These are phyloP conservation scores for Penicillium sp. DNA, from an alignment of 2,329 filamentous ascomycete species.

Conservation along the genomic window DNA sequence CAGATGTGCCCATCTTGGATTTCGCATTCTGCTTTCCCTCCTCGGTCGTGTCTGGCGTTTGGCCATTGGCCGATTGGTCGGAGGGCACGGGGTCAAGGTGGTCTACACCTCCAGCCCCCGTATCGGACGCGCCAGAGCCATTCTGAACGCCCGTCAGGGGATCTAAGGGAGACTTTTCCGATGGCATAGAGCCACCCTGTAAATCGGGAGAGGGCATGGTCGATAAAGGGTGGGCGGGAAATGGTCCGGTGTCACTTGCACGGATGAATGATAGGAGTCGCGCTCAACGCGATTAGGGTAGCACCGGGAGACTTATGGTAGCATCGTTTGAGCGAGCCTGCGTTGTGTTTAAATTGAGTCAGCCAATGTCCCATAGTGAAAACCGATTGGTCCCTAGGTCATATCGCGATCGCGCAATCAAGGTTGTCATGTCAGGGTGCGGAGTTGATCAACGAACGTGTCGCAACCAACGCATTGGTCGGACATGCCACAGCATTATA, in stretches of 20 bases:
- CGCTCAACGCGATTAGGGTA: slow-evolving; percentile 31
- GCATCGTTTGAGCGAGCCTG: slow-evolving; percentile 35
- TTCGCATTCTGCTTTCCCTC: slow-evolving; percentile 66
- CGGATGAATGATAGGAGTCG: slow-evolving; percentile 22
- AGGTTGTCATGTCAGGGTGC: slow-evolving; percentile 4
- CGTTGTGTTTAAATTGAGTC: slow-evolving; percentile 3
- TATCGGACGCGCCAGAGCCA: slow-evolving; percentile 28
- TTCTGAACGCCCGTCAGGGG: slow-evolving; percentile 30
- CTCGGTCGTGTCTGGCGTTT: slow-evolving; percentile 51
- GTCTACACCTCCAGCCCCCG: slow-evolving; percentile 27
- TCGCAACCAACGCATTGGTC: slow-evolving; percentile 24
- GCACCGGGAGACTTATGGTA: slow-evolving; percentile 28
- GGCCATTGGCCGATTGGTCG: slow-evolving; percentile 33
- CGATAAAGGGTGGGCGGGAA: slow-evolving; percentile 5
- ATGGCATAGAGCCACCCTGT: slow-evolving; percentile 26
- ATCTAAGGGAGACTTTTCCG: slow-evolving; percentile 29
- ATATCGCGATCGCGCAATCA: slow-evolving; percentile 19
- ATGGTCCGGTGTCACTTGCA: slow-evolving; percentile 25
- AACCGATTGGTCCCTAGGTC: neutral
- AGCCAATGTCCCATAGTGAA: slow-evolving; percentile 9
- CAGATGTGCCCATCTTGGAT: slow-evolving; percentile 59
- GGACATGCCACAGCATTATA: slow-evolving; percentile 5
- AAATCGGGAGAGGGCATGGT: slow-evolving; percentile 43
- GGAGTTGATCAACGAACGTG: slow-evolving; percentile 19
- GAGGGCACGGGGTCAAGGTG: slow-evolving; percentile 25